These are phyloP conservation scores for Metarhizium humberi DNA, from an alignment of 2,329 filamentous ascomycete species.

Conservation along the genomic window DNA sequence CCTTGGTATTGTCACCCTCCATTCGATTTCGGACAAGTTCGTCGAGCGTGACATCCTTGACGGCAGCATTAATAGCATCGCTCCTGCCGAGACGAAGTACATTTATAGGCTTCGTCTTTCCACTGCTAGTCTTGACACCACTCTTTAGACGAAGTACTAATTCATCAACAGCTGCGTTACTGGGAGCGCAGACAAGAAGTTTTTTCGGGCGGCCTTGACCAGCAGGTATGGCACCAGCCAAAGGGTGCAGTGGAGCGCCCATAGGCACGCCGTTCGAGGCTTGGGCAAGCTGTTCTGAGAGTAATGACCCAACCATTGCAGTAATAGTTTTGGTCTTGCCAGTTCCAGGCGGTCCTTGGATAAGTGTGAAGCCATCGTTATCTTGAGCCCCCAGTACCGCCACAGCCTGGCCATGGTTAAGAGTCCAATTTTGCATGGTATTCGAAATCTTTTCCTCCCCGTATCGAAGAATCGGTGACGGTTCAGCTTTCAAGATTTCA, in stretches of 20 bases:
- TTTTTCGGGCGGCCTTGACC: slow-evolving; percentile 54
- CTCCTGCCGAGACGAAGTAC: slow-evolving; percentile 84
- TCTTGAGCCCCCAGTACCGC: slow-evolving; percentile 87
- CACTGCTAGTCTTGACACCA: slow-evolving; percentile 70
- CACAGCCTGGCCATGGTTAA: slow-evolving; percentile 84
- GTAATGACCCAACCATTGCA: slow-evolving; percentile 82
- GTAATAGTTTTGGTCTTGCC: slow-evolving; percentile 98
- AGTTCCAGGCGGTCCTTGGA: slow-evolving; percentile 91
- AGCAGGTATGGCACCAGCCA: slow-evolving; percentile 10
- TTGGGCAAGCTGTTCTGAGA: slow-evolving; percentile 27
- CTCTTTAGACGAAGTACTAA: slow-evolving; percentile 84
- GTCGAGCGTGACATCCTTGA: slow-evolving; percentile 87
- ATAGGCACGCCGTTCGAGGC: slow-evolving; percentile 22
- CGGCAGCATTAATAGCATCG: slow-evolving; percentile 83
- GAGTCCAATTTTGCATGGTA: slow-evolving; percentile 65
- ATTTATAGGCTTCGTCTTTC: slow-evolving; percentile 66
- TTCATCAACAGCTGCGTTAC: slow-evolving; percentile 96
- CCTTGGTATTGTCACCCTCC: slow-evolving; percentile 47
- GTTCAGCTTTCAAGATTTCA: slow-evolving; percentile 81
- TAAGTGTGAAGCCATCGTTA: slow-evolving; percentile 93
- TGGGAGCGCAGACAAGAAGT: slow-evolving; percentile 91
- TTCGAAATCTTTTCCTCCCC: slow-evolving; percentile 61
- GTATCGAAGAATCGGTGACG: slow-evolving; percentile 79
- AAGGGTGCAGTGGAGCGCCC: slow-evolving; percentile 19
- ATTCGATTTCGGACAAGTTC: slow-evolving; percentile 75